phyloP scores from a whole-genome alignment of 2,329 filamentous ascomycete species.

The Penicillium sp. region DNA sequence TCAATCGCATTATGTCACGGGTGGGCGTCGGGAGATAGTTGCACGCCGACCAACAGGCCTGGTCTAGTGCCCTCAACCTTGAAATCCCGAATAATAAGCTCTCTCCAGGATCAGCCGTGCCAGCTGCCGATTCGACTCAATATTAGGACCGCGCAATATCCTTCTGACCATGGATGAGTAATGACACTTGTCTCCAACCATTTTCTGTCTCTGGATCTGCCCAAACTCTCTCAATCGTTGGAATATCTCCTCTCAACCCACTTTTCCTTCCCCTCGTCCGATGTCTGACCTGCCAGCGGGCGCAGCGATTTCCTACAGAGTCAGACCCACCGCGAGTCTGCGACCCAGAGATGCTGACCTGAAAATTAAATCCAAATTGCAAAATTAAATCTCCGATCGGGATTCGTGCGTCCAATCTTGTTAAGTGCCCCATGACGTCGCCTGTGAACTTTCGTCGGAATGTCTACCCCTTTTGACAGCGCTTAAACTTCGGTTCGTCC shows the following conservation, averaged over 20 bases:
- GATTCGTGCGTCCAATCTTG: conserved; percentile 5
- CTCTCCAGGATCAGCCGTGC: background rate
- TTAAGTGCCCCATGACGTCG: conserved; percentile 17
- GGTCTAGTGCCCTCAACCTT: background rate
- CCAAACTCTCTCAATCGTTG: conserved; percentile 6
- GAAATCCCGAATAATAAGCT: background rate
- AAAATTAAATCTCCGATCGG: conserved; percentile 8
- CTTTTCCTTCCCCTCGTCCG: background rate
- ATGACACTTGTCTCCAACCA: background rate
- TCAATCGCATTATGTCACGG: background rate
- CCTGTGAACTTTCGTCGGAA: conserved; percentile 1
- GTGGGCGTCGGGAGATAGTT: conserved; percentile 16
- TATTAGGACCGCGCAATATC: conserved; percentile 11
- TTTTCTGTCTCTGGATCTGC: background rate
- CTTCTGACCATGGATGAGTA: conserved; percentile 13
- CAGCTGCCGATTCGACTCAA: conserved; percentile 19
- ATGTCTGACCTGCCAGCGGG: conserved; percentile 11
- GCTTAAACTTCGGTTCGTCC: conserved; percentile 19
- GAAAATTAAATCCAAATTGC: conserved; percentile 16
- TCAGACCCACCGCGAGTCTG: conserved; percentile 3
- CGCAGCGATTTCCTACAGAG: background rate
- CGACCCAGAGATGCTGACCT: conserved; percentile 15
- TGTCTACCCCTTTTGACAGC: conserved; percentile 18
- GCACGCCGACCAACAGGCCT: conserved; percentile 1
- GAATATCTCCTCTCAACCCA: background rate